Conservation (phyloP, 139 green algal species). For the Diplosphaera chodatii region DNA sequence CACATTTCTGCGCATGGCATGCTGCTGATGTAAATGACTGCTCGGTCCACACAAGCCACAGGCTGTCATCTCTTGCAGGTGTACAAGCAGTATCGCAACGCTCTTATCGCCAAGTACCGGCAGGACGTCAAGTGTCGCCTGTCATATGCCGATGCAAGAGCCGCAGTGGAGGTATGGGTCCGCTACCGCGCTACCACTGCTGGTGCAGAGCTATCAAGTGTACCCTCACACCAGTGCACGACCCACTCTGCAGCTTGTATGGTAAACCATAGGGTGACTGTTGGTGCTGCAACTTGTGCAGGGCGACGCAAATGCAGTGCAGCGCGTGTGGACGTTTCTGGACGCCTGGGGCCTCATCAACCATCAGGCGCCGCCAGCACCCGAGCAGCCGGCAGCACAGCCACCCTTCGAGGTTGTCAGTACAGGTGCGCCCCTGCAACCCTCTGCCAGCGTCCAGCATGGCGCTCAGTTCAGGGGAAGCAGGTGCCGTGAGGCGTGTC, state of each 20-base stretch:
- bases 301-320: conserved; percentile 55
- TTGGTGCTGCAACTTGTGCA: conserved; percentile 26
- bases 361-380: conserved; percentile 28
- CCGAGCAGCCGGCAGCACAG: neutral
- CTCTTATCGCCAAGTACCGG: conserved; percentile 66
- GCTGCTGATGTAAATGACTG: too few relatives aligned
- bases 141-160: neutral
- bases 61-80: conserved; percentile 1
- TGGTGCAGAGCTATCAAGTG: too few relatives aligned
- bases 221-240: too few relatives aligned
- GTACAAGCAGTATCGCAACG: conserved; percentile 64
- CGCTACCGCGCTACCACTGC: too few relatives aligned
- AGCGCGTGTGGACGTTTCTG: conserved; percentile 71
- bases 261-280: conserved; percentile 15
- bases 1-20: too few relatives aligned
- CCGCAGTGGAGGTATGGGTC: neutral
- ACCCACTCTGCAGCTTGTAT: too few relatives aligned
- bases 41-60: too few relatives aligned
- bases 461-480: too few relatives aligned
- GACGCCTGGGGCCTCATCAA: conserved; percentile 88
- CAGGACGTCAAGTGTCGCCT: neutral
- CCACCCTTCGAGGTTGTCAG: neutral
- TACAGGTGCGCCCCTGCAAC: neutral
- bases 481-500: too few relatives aligned
- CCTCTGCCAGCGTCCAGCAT: too few relatives aligned